Conservation (phyloP, 495 filamentous ascomycete genomes). For the Penicillium silybi region DNA sequence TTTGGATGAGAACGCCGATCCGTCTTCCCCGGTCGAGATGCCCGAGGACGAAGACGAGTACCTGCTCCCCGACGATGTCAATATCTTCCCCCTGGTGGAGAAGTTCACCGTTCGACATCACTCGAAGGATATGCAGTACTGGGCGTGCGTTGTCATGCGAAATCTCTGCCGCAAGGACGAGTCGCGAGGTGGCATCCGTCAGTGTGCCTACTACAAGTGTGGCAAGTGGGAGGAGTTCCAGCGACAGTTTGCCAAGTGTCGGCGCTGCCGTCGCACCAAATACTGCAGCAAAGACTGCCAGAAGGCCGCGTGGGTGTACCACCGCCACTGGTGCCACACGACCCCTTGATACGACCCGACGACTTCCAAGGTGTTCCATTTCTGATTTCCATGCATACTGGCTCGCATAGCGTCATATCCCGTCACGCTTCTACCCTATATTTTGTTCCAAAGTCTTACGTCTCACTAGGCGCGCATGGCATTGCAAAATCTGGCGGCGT, state of each 20-base stretch:
- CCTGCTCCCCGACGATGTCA: slow-evolving; percentile 85
- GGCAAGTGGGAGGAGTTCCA: slow-evolving; percentile 97
- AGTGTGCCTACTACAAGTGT: slow-evolving; percentile 96
- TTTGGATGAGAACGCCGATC: slow-evolving; percentile 60
- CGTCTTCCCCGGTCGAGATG: slow-evolving; percentile 41
- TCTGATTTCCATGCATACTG: slow-evolving; percentile 42
- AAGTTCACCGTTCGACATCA: slow-evolving; percentile 96
- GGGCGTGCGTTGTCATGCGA: slow-evolving; percentile 97
- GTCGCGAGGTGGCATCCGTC: slow-evolving; percentile 84
- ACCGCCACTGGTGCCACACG: slow-evolving; percentile 91
- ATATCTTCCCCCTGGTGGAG: slow-evolving; percentile 97
- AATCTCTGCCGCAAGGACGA: slow-evolving; percentile 99
- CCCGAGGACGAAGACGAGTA: slow-evolving; percentile 82
- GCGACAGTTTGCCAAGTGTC: slow-evolving; percentile 95
- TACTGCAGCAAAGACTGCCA: slow-evolving; percentile 99
- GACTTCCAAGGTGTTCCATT: slow-evolving; percentile 23
- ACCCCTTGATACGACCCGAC: slow-evolving; percentile 51
- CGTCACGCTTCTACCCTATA: slow-evolving; percentile 22
- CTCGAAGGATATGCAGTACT: slow-evolving; percentile 96
- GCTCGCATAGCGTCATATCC: slow-evolving; percentile 45
- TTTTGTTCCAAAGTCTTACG: slow-evolving; percentile 28
- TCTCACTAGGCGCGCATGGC: slow-evolving; percentile 41
- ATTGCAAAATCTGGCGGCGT: slow-evolving; percentile 44
- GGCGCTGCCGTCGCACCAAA: slow-evolving; percentile 92
- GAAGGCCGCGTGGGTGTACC: slow-evolving; percentile 96